These are phyloP conservation scores for Penicillium cosmopolitanum DNA, from an alignment of 495 filamentous ascomycete species.

Conservation along the genomic window DNA sequence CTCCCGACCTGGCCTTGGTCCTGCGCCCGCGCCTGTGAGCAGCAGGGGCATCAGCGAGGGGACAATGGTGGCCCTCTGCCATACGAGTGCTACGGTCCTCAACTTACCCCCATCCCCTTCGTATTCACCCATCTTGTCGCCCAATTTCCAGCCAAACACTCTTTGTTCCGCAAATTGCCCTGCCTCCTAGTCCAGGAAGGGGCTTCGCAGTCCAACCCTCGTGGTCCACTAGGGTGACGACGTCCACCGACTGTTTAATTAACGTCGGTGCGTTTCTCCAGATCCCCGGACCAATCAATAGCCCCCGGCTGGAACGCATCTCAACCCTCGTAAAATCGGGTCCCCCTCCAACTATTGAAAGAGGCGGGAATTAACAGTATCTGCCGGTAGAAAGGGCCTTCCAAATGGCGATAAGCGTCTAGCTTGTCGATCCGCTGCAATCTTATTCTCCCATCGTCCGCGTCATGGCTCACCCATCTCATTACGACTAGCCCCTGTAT, in stretches of 20 bases:
- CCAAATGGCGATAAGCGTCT: constrained; percentile 15
- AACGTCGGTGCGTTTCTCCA: constrained; percentile 18
- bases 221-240: constrained; percentile 19
- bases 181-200: constrained; percentile 6
- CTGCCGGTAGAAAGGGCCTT: constrained; percentile 1
- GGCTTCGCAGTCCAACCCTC: not conserved
- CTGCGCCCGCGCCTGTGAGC: constrained; percentile 2
- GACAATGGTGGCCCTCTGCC: not conserved
- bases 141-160: not conserved
- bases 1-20: not conserved
- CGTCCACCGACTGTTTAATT: constrained; percentile 14
- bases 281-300: constrained; percentile 6
- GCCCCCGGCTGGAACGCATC: not conserved
- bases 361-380: not conserved
- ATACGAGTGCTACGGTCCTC: not conserved
- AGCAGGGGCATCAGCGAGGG: constrained; percentile 5
- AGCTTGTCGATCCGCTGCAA: constrained; percentile 24
- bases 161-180: constrained; percentile 1
- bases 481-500: constrained; percentile 6
- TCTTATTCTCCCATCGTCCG: constrained; percentile 23
- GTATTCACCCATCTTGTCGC: not conserved
- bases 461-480: constrained; percentile 18
- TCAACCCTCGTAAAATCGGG: not conserved
- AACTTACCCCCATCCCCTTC: not conserved
- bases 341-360: not conserved